These are phyloP conservation scores for Guillardia theta DNA, from an alignment of 78 protist genomes.

Conservation along the genomic window DNA sequence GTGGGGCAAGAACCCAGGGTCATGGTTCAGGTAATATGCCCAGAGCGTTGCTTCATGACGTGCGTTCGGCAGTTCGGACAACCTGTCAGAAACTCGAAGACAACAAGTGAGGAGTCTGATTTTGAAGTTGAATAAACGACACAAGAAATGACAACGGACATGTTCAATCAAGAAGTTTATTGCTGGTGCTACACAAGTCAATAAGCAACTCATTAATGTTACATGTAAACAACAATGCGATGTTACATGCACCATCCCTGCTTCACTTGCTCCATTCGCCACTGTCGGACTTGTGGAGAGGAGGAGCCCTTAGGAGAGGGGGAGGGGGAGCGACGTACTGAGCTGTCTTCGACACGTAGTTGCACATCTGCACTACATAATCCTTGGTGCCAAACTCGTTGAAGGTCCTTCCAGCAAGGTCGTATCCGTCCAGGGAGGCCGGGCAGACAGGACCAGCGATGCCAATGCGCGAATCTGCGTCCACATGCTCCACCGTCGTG, in stretches of 20 bases:
- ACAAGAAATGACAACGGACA: too few species aligned
- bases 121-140: too few species aligned
- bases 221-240: neutral
- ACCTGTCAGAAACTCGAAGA: too few species aligned
- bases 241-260: neutral
- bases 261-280: neutral
- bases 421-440: neutral
- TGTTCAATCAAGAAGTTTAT: too few species aligned
- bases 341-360: neutral
- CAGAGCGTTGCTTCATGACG: too few species aligned
- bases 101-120: too few species aligned
- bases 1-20: too few species aligned
- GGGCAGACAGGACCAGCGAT: neutral
- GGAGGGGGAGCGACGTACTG: neutral
- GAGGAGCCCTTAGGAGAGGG: too few species aligned
- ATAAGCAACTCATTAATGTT: too few species aligned
- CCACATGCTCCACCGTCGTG: neutral
- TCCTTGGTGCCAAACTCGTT: neutral
- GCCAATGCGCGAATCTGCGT: neutral
- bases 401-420: neutral
- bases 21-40: too few species aligned
- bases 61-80: too few species aligned
- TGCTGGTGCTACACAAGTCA: too few species aligned
- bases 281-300: neutral
- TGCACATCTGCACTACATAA: neutral